These are phyloP conservation scores for Phellopilus nigrolimitatus DNA, from an alignment of 1,284 basidiomycete genomes.

Conservation along the genomic window DNA sequence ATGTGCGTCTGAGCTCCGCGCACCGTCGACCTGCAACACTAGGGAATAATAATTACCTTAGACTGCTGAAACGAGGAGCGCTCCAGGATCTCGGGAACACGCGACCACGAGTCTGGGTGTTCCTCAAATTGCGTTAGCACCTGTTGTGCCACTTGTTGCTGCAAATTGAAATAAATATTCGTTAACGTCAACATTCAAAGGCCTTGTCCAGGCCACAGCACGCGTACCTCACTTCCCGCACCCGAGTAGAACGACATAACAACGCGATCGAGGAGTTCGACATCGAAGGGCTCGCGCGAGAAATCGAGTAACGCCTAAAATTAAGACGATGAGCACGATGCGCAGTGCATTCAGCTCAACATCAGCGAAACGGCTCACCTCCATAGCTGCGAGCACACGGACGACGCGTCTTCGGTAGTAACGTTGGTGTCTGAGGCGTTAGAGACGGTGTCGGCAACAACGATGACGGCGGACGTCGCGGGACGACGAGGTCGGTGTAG, in stretches of 20 bases:
- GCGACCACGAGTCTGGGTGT: conserved; percentile 96
- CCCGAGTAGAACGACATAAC: conserved; percentile 81
- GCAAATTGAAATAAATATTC: conserved; percentile 20
- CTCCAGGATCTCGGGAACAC: conserved; percentile 93
- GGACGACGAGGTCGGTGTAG: no score
- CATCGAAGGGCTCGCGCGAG: conserved; percentile 74
- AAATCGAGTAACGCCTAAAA: conserved; percentile 81
- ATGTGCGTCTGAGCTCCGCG: not conserved
- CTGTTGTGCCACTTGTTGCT: conserved; percentile 92
- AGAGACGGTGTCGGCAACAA: no score
- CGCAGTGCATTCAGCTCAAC: not conserved
- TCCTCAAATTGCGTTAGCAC: conserved; percentile 96
- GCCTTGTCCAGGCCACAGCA: conserved; percentile 2
- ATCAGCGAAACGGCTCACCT: not conserved
- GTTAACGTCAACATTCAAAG: conserved; percentile 14
- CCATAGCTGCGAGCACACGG: no score
- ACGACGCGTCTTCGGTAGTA: no score
- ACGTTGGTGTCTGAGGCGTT: no score
- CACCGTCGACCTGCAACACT: not conserved
- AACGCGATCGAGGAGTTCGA: conserved; percentile 80
- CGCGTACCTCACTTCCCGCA: conserved; percentile 66
- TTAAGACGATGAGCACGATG: not conserved
- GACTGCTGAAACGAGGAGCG: conserved; percentile 83
- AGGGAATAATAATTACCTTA: conserved; percentile 58
- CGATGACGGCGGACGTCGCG: no score